These are phyloP conservation scores for Spinellus fusiger DNA, from an alignment of 192 early-diverging fungal genomes.

Conservation along the genomic window DNA sequence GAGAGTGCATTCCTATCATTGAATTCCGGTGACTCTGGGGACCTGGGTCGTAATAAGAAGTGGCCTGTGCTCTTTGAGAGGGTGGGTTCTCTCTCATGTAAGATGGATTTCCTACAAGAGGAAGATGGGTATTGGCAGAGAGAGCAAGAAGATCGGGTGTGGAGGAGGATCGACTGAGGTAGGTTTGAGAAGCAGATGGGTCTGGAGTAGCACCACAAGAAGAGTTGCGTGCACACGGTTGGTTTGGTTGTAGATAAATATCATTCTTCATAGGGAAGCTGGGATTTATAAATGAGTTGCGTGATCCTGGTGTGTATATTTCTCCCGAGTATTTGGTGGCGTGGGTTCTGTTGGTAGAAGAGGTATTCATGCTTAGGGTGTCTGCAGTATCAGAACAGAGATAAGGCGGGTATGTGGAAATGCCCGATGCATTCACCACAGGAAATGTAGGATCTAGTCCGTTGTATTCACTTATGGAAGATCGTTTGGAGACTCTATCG, in stretches of 20 bases:
- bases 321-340: too few relatives aligned
- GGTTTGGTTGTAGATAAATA: conserved; percentile 1
- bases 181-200: neutral
- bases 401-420: neutral
- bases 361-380: neutral
- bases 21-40: too few relatives aligned
- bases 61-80: neutral
- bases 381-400: neutral
- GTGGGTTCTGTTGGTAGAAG: neutral
- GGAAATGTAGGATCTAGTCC: neutral
- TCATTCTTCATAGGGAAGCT: neutral
- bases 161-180: conserved; percentile 21
- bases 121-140: neutral
- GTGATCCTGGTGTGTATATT: neutral
- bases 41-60: too few relatives aligned
- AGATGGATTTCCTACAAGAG: neutral
- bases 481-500: neutral
- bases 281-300: neutral
- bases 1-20: too few relatives aligned
- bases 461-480: neutral
- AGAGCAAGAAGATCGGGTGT: conserved; percentile 17
- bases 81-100: neutral
- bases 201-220: neutral
- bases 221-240: neutral
- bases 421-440: neutral